Percentiles rank a stretch among this genome's conserved stretches.
Evolutionary conservation across 2,329 filamentous ascomycete species (phyloP).

Genomic region (Alternaria tenuissima): DNA sequence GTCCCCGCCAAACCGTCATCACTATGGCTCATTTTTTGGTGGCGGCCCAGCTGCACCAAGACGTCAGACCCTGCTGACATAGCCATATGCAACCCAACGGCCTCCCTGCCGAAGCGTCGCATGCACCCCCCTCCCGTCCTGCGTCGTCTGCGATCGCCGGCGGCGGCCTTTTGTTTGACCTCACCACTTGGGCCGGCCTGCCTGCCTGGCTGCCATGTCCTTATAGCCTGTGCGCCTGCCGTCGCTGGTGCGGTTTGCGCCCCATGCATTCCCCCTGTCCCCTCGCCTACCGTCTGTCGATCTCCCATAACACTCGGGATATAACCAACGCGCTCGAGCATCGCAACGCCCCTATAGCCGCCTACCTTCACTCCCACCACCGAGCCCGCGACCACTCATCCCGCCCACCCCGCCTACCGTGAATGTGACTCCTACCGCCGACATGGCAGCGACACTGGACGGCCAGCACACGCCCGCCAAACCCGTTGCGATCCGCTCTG

Average conservation of each 20-base stretch:
- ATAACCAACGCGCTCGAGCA: constrained; percentile 9
- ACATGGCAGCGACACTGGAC: constrained; percentile 32
- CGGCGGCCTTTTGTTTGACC: neutral
- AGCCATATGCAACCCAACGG: constrained; percentile 1
- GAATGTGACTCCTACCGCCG: constrained; percentile 29
- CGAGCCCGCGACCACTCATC: neutral
- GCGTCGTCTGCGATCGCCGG: neutral
- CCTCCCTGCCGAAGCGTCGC: constrained; percentile 1
- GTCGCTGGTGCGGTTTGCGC: constrained; percentile 6
- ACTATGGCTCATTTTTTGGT: constrained; percentile 15
- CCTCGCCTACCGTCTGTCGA: constrained; percentile 7
- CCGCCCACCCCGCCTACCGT: constrained; percentile 8
- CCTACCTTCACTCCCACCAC: constrained; percentile 12
- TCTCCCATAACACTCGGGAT: constrained; percentile 9
- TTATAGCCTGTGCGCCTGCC: constrained; percentile 5
- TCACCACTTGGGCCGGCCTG: neutral
- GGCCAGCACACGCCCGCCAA: constrained; percentile 37
- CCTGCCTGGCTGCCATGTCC: constrained; percentile 1
- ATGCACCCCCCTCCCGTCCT: neutral
- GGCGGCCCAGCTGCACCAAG: constrained; percentile 9
- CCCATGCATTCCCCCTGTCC: constrained; percentile 36
- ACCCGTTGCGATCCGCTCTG: constrained; percentile 29
- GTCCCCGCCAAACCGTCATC: constrained; percentile 12
- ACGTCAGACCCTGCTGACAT: constrained; percentile 11
- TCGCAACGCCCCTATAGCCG: constrained; percentile 5